These are phyloP conservation scores for Eucalyptus albens DNA, from an alignment of 345 rosid species.

Conservation along the genomic window DNA sequence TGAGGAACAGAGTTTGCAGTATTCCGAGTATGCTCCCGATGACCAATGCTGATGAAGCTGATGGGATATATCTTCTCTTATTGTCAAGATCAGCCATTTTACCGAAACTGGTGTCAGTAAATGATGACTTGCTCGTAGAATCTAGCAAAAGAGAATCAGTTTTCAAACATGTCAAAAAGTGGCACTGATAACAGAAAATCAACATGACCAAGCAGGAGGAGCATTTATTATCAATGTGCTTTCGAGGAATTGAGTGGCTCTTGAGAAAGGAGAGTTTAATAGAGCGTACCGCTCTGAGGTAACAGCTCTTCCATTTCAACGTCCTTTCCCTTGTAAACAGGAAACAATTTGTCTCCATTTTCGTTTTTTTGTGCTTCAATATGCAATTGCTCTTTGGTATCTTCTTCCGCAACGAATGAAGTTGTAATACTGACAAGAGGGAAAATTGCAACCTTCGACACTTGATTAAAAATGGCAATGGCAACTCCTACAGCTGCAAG, in stretches of 20 bases:
- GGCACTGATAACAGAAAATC: background rate
- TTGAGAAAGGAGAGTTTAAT: background rate
- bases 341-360: conserved; percentile 14
- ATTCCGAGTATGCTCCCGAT: conserved; percentile 84
- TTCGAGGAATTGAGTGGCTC: background rate
- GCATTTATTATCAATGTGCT: background rate
- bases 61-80: conserved; percentile 58
- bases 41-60: conserved; percentile 87
- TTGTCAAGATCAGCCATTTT: conserved; percentile 14
- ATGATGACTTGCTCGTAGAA: background rate
- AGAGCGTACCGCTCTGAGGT: background rate
- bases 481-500: conserved; percentile 97
- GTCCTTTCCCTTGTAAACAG: conserved; percentile 7
- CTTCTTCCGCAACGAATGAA: conserved; percentile 97
- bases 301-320: conserved; percentile 14
- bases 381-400: conserved; percentile 18
- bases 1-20: conserved; percentile 65
- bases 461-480: conserved; percentile 88
- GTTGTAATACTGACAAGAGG: conserved; percentile 95
- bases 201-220: background rate
- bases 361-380: conserved; percentile 7
- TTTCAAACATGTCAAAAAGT: background rate
- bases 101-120: background rate
- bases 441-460: conserved; percentile 83
- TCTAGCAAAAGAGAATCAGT: background rate